These are phyloP conservation scores for Geoglossum cookeanum DNA, from an alignment of 2,329 filamentous ascomycete species.

Conservation along the genomic window DNA sequence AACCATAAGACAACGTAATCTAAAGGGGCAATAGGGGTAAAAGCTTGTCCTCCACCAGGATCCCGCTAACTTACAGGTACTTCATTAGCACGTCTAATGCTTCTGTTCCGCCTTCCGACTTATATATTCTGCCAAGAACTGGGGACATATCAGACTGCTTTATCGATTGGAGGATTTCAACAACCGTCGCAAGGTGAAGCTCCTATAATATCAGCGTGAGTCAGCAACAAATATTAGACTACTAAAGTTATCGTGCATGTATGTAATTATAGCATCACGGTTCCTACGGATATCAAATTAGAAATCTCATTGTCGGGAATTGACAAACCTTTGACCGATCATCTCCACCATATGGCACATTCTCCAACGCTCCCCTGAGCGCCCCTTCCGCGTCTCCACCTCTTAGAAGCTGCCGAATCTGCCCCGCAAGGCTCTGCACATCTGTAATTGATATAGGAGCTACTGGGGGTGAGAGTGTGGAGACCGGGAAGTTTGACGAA, in stretches of 20 bases:
- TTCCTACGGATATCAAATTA: neutral
- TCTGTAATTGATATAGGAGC: constrained; percentile 58
- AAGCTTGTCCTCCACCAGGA: neutral
- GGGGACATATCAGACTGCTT: constrained; percentile 91
- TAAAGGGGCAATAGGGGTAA: neutral
- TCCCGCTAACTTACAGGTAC: constrained; percentile 54
- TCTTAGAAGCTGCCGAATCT: constrained; percentile 73
- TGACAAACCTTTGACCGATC: constrained; percentile 29
- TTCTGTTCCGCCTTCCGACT: constrained; percentile 61
- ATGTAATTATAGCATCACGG: no score
- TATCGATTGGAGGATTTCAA: constrained; percentile 89
- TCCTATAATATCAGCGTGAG: constrained; percentile 34
- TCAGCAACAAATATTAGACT: neutral
- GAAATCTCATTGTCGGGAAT: constrained; percentile 4
- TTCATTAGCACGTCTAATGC: constrained; percentile 90
- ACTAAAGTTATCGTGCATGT: no score
- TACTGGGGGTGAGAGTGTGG: constrained; percentile 57
- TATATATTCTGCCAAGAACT: constrained; percentile 65
- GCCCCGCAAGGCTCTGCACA: constrained; percentile 55
- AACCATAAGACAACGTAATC: neutral
- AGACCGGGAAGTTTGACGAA: constrained; percentile 74
- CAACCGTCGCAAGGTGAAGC: constrained; percentile 67
- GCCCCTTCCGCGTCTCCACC: constrained; percentile 79
- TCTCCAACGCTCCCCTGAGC: constrained; percentile 65
- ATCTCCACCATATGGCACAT: constrained; percentile 49